These are phyloP conservation scores for Dionaea muscipula DNA, from an alignment of 179 eudicot species.

Conservation along the genomic window DNA sequence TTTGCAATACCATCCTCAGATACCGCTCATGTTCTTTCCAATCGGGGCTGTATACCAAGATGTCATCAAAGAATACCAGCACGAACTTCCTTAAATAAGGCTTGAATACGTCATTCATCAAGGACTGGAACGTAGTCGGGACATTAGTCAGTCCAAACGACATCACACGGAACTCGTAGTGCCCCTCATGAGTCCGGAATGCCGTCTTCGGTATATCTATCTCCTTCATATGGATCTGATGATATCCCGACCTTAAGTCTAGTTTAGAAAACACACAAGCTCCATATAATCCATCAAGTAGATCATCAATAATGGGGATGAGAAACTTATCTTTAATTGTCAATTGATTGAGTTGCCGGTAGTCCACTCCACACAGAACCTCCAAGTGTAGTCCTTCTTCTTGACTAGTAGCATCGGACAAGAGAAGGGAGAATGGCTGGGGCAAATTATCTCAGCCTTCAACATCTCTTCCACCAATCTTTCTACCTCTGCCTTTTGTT, in stretches of 20 bases:
- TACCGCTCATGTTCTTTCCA: not conserved
- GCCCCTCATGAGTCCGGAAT: not conserved
- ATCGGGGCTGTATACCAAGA: not conserved
- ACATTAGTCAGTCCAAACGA: not conserved
- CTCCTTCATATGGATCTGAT: not conserved
- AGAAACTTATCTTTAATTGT: too few species aligned
- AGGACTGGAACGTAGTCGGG: not conserved
- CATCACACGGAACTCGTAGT: not conserved
- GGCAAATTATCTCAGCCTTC: too few species aligned
- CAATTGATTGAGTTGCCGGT: too few species aligned
- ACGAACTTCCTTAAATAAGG: not conserved
- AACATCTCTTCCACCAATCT: too few species aligned
- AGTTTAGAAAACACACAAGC: not conserved
- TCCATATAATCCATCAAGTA: too few species aligned
- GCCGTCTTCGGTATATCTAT: not conserved
- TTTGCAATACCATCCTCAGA: not conserved
- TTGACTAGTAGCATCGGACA: too few species aligned
- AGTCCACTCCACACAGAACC: too few species aligned
- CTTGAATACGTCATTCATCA: not conserved
- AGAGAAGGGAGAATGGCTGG: too few species aligned
- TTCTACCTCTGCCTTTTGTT: not conserved
- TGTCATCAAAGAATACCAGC: slow-evolving; percentile 1
- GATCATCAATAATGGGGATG: too few species aligned
- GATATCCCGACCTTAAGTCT: not conserved
- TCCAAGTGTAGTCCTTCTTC: not conserved